Base-by-base conservation (phyloP, 352 stramenopile species). In the Pythium chondricola region DNA sequence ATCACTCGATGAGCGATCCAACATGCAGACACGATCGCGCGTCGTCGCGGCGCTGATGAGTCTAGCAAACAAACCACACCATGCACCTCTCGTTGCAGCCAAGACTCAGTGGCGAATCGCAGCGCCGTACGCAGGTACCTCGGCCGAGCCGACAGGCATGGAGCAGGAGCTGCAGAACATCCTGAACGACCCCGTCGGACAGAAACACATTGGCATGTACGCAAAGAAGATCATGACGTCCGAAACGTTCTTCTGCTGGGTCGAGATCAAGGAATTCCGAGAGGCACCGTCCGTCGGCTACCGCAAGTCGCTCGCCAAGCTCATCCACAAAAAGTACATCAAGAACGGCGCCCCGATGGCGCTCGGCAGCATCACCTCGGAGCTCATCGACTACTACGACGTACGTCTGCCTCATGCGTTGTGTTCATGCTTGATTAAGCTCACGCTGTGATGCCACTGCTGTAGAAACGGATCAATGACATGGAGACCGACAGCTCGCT, bases 311-410 rank as follows among this genome's bases (percentile, higher is more conserved):
- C 65, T 88, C 18, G 81, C 76, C 49, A 90, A 90, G 49, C 72
- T 90, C 51, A 88, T 93, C 39, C 85, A 90, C 61, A 81, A 78
- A 37, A 88, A 93, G 48, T 93, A 93, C 54, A 81, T 93, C 52
- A 84, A 85, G 42, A 71, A 73, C 27, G 76, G 76, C 24, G 76
- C 79, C 2, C 67, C 75, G 1, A 90, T 90, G 79, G 76, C 71
- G 7, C 69, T 90, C 0, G 75, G 76, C 20, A 83, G 79, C 47
- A 83, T 90, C 52, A 87, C 72, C 6, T 82, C 71, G 20, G 78
- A 90, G 31, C 61, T 87, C 11, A 81, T 88, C 31, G 70, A 53
- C 4, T 52, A 67, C 11, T 89, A 87, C 47, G 78, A 89, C 37
- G 78, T 89, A 59, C 48, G 77, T 66, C 26, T 32, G 18, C 32